Conservation (phyloP, 768 basidiomycete species). For the Lactifluus subvellereus region DNA sequence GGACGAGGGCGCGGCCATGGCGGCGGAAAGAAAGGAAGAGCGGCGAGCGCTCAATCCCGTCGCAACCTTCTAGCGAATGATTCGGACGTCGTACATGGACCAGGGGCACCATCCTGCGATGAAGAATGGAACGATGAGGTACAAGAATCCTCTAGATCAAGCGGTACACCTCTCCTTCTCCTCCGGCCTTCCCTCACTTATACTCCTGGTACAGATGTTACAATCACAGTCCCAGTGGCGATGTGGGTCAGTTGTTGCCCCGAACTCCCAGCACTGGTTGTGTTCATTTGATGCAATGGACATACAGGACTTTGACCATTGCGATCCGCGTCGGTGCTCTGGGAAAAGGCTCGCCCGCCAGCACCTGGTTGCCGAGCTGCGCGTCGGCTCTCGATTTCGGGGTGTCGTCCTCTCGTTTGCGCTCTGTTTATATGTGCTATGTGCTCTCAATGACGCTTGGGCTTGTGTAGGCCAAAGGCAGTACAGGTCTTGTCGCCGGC, state of each 20-base stretch:
- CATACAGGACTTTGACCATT: slow-evolving; percentile 90
- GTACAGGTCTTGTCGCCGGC: slow-evolving; percentile 71
- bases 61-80: neutral
- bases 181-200: neutral
- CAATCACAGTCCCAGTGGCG: slow-evolving; percentile 65
- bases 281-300: neutral
- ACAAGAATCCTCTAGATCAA: neutral
- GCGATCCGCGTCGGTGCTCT: slow-evolving; percentile 81
- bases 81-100: slow-evolving; percentile 36
- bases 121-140: slow-evolving; percentile 24
- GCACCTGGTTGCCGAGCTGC: slow-evolving; percentile 77
- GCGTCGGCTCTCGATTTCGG: slow-evolving; percentile 79
- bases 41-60: slow-evolving; percentile 5
- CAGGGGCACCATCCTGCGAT: slow-evolving; percentile 19
- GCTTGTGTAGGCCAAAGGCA: slow-evolving; percentile 66
- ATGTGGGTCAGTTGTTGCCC: slow-evolving; percentile 77
- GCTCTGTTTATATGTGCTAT: neutral
- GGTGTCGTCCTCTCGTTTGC: slow-evolving; percentile 92
- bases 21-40: neutral
- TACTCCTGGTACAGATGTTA: slow-evolving; percentile 9
- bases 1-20: slow-evolving; percentile 1
- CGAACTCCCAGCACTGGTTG: neutral
- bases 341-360: slow-evolving; percentile 89
- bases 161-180: neutral
- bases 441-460: neutral